Conservation (phyloP, 2,329 filamentous ascomycete genomes). For the Coniella lustricola region DNA sequence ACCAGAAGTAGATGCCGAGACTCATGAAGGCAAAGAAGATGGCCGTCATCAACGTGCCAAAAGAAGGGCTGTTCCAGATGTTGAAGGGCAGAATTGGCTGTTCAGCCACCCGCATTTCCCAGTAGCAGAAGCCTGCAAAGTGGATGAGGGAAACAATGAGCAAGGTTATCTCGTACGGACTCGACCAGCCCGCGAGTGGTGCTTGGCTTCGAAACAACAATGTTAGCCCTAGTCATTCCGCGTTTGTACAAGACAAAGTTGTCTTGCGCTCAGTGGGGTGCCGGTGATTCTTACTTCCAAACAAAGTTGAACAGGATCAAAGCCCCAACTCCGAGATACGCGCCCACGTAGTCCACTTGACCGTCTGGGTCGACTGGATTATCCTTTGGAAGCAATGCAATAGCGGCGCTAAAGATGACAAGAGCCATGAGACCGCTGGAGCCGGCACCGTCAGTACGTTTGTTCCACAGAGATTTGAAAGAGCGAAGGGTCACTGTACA, state of each 20-base stretch:
- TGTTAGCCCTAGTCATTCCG: too few species aligned
- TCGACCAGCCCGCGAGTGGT: conserved; percentile 16
- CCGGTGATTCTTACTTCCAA: conserved; percentile 37
- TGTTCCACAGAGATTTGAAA: neutral
- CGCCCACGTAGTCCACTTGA: neutral
- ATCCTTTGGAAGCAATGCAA: neutral
- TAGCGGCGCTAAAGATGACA: neutral
- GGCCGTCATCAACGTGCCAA: conserved; percentile 11
- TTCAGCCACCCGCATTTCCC: conserved; percentile 9
- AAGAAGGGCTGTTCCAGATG: conserved; percentile 17
- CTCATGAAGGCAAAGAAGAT: conserved; percentile 17
- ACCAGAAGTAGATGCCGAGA: conserved; percentile 18
- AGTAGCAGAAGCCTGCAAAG: conserved; percentile 15
- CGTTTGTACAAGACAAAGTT: neutral
- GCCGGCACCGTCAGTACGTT: neutral
- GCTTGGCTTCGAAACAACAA: too few species aligned
- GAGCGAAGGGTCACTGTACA: neutral
- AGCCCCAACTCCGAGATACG: conserved; percentile 35
- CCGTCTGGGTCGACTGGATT: neutral
- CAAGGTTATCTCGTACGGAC: conserved; percentile 15
- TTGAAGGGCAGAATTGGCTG: conserved; percentile 18
- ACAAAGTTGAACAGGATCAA: conserved; percentile 51
- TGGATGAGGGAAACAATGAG: conserved; percentile 17
- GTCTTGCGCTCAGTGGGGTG: too few species aligned
- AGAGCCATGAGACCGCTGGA: neutral